Base-by-base conservation (phyloP, 768 basidiomycete genomes). In the Leucocoprinus sp. region DNA sequence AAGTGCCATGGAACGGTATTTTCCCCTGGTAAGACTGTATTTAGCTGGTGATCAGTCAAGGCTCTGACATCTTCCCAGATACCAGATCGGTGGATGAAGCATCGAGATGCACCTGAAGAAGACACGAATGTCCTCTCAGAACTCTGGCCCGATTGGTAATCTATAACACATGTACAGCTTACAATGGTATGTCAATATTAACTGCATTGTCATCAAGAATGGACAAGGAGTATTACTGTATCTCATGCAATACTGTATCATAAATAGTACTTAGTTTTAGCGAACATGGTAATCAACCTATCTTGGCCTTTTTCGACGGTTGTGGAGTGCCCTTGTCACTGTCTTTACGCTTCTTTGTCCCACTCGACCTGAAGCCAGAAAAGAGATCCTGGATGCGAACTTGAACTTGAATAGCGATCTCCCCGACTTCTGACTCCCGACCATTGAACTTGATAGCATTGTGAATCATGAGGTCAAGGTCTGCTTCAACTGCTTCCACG, bases 391-490 rank as follows among this genome's bases (percentile, higher is more conserved):
- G 74, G 53, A 75, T 67, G 51, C 72, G 76, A 42, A 73, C 67
- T 37, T 67, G 68, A 38, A 82, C 57, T 23, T 60, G 55, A n/a
- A 64, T 55, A 6, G 86, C 75, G 29, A 84, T 64, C 34, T 65
- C 57, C 12, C 83, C 89, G n/a, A 90, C 85, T 47, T 88, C 84
- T 2, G 86, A 87, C 36, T 83, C 80, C 1, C 67, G 67, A 0
- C 85, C 86, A 53, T 98, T 98, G 73, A 96, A 98, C 43, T 73
- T 76, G 60, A 86, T 75, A 12, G 93, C 90, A 58, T 97, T 98
- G 49, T 76, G 66, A 48, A 90, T 63, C 92, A 98, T 95, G 34
- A 93, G 72, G 35, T 84, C 77, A 43, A 93, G 64, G 59, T 98
- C 95, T 1, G 80, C 84, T 58, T 89, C 84, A 55, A 95, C 82